Evolutionary conservation across 768 basidiomycete genomes (phyloP).

Genomic region (Podaxis sp.): DNA sequence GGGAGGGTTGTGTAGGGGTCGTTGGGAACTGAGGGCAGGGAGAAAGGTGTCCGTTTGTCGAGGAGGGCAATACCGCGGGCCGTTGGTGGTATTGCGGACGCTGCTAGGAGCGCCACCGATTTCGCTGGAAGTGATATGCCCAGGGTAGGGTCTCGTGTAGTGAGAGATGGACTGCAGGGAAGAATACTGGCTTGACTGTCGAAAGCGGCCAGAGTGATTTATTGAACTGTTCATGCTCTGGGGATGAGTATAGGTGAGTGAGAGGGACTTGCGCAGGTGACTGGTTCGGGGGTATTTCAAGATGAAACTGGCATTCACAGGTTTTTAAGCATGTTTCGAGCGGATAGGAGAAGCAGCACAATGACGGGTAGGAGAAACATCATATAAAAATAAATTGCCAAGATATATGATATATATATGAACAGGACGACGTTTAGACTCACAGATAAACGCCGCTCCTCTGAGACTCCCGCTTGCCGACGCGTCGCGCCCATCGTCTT

Average conservation of each 20-base stretch:
- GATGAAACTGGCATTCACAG: not conserved
- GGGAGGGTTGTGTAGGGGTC: no score
- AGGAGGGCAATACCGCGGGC: no score
- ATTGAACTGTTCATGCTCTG: not conserved
- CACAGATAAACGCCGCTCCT: not conserved
- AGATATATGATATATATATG: not conserved
- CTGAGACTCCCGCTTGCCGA: no score
- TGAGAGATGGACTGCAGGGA: not conserved
- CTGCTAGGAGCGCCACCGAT: no score
- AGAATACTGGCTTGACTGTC: not conserved
- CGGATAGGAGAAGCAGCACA: not conserved
- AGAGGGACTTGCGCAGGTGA: not conserved
- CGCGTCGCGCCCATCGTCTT: no score
- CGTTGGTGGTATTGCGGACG: no score
- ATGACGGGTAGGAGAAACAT: not conserved
- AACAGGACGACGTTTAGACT: not conserved
- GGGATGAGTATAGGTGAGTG: not conserved
- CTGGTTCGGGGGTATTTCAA: not conserved
- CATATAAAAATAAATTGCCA: conserved; percentile 1
- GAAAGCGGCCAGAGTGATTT: not conserved
- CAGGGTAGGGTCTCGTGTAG: not conserved
- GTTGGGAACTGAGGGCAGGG: no score
- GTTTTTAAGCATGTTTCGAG: not conserved
- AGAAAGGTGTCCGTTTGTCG: no score
- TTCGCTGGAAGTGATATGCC: no score